These are phyloP conservation scores for Tylopilus subfusipes DNA, from an alignment of 768 basidiomycete species.

Conservation along the genomic window DNA sequence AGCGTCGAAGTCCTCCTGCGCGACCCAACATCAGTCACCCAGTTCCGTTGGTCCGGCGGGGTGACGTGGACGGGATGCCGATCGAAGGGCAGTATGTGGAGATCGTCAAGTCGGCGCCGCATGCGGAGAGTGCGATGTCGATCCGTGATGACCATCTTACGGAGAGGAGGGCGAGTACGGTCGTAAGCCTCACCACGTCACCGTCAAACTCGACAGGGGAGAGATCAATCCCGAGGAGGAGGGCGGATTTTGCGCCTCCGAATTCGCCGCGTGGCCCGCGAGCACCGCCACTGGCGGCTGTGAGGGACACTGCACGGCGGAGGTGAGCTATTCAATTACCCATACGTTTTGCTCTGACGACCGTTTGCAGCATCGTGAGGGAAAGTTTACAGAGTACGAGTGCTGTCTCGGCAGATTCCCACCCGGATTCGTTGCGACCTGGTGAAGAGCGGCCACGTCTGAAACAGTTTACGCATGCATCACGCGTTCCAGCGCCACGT, in stretches of 20 bases:
- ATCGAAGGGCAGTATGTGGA: conserved; percentile 36
- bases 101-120: conserved; percentile 18
- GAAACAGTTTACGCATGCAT: conserved; percentile 68
- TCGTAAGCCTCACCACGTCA: conserved; percentile 48
- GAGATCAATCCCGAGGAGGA: conserved; percentile 61
- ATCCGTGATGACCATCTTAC: conserved; percentile 38
- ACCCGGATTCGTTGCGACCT: conserved; percentile 30
- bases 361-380: conserved; percentile 41
- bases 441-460: conserved; percentile 50
- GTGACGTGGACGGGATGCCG: conserved; percentile 20
- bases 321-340: conserved; percentile 14
- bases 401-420: conserved; percentile 35
- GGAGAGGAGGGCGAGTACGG: conserved; percentile 36
- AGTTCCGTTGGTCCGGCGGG: conserved; percentile 34
- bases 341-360: background rate
- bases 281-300: conserved; percentile 17
- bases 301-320: conserved; percentile 22
- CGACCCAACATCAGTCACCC: conserved; percentile 62
- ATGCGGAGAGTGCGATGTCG: conserved; percentile 30
- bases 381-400: conserved; percentile 50
- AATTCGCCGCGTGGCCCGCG: conserved; percentile 40
- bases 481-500: conserved; percentile 61
- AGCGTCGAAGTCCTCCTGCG: conserved; percentile 34
- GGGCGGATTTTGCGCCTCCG: conserved; percentile 68
- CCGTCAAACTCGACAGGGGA: conserved; percentile 64